Evolutionary conservation across 2,329 filamentous ascomycete species (phyloP).

Genomic region (Tolypocladium ovalisporum): DNA sequence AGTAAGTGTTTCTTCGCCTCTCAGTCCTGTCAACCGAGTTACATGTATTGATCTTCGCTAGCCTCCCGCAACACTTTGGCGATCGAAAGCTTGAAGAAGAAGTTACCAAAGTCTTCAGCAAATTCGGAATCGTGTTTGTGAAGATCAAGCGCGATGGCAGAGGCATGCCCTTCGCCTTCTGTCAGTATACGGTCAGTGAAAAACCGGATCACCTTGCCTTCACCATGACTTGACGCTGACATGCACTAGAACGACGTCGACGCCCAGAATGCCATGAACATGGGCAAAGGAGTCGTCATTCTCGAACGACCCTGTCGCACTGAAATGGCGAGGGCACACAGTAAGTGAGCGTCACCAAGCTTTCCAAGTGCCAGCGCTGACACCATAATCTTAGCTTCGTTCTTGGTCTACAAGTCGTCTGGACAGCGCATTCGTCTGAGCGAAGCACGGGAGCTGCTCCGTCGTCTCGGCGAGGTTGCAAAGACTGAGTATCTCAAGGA

Average conservation of each 20-base stretch:
- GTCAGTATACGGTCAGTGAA: slow-evolving; percentile 46
- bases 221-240: not conserved
- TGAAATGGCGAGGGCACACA: slow-evolving; percentile 48
- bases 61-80: slow-evolving; percentile 37
- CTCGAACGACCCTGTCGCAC: slow-evolving; percentile 47
- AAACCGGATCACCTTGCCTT: too few relatives aligned
- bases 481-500: slow-evolving; percentile 24
- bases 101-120: slow-evolving; percentile 40
- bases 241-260: slow-evolving; percentile 31
- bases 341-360: slow-evolving; percentile 25
- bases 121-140: slow-evolving; percentile 46
- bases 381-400: slow-evolving; percentile 28
- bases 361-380: slow-evolving; percentile 10
- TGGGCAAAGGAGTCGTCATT: slow-evolving; percentile 37
- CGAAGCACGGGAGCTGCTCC: slow-evolving; percentile 33
- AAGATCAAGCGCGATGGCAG: slow-evolving; percentile 49
- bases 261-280: slow-evolving; percentile 34
- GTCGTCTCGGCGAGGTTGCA: slow-evolving; percentile 31
- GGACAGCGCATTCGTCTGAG: slow-evolving; percentile 24
- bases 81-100: slow-evolving; percentile 41
- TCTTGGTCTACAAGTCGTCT: slow-evolving; percentile 30
- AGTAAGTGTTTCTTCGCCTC: slow-evolving; percentile 35
- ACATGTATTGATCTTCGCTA: slow-evolving; percentile 17
- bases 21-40: not conserved
- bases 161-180: slow-evolving; percentile 54